Conservation (phyloP, 805 yeast species). For the Metschnikowia cerradonensis region DNA sequence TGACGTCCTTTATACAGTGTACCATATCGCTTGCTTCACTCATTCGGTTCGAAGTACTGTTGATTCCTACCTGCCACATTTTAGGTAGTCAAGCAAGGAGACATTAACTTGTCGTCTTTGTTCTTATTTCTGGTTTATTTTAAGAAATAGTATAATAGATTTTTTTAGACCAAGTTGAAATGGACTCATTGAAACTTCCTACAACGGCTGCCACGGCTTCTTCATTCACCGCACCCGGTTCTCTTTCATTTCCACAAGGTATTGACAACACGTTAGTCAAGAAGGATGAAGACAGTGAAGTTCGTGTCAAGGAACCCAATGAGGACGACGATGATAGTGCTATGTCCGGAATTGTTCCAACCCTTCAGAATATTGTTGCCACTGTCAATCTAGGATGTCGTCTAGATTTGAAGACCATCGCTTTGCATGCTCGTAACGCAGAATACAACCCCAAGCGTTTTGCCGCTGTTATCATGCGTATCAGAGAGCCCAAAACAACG, state of each 20-base stretch:
- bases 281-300: conserved; percentile 15
- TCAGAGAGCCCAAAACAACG: conserved; percentile 97
- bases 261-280: conserved; percentile 20
- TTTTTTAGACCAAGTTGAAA: conserved; percentile 19
- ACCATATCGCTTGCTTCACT: conserved; percentile 6
- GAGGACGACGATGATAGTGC: conserved; percentile 60
- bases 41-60: conserved; percentile 10
- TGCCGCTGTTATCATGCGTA: conserved; percentile 99
- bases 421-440: conserved; percentile 97
- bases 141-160: conserved; percentile 12
- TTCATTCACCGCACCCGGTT: conserved; percentile 63
- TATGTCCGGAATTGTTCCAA: conserved; percentile 94
- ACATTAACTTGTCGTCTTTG: conserved; percentile 42
- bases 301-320: conserved; percentile 32
- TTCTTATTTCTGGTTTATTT: conserved; percentile 6
- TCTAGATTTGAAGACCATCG: conserved; percentile 92
- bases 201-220: conserved; percentile 75
- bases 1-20: conserved; percentile 16
- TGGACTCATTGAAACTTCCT: conserved; percentile 75
- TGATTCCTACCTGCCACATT: conserved; percentile 2
- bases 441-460: conserved; percentile 98
- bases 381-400: conserved; percentile 96
- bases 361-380: conserved; percentile 92
- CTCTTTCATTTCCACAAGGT: conserved; percentile 60
- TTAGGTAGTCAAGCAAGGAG: conserved; percentile 23